phyloP scores from a whole-genome alignment of 495 filamentous ascomycete genomes.

The Neurospora discreta region DNA sequence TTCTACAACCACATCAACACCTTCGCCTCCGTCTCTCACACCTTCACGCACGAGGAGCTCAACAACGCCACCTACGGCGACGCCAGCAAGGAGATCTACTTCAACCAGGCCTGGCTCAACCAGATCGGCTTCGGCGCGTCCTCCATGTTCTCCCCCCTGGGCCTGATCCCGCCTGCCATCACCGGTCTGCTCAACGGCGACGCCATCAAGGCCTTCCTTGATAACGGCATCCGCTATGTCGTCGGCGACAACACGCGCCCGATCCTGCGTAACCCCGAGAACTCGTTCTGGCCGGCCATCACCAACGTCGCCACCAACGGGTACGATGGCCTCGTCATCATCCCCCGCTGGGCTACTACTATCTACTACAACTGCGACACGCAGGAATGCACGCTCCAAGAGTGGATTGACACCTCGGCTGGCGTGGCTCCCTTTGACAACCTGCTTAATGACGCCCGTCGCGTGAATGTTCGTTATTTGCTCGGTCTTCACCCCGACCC shows the following conservation, averaged over 20 bases:
- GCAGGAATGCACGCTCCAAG: constrained; percentile 41
- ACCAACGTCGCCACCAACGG: constrained; percentile 41
- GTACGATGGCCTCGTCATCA: constrained; percentile 45
- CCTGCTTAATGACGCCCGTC: constrained; percentile 37
- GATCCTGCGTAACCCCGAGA: constrained; percentile 35
- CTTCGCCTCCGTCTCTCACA: constrained; percentile 49
- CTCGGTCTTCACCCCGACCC: constrained; percentile 42
- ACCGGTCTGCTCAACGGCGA: constrained; percentile 57
- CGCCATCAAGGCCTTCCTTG: constrained; percentile 46
- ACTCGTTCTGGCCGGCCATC: constrained; percentile 45
- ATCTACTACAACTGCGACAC: constrained; percentile 58
- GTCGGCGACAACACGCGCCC: constrained; percentile 55
- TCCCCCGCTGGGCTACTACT: constrained; percentile 50
- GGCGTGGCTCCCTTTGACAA: constrained; percentile 37
- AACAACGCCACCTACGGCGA: constrained; percentile 52
- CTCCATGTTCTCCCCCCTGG: constrained; percentile 34
- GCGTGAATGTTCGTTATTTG: constrained; percentile 44
- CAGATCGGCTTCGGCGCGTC: constrained; percentile 36
- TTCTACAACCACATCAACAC: constrained; percentile 41
- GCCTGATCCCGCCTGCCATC: constrained; percentile 53
- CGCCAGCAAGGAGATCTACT: constrained; percentile 44
- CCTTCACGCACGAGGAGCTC: constrained; percentile 49
- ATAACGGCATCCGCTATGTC: constrained; percentile 47
- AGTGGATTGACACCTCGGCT: constrained; percentile 51
- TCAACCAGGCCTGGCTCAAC: constrained; percentile 49